Conservation (phyloP, 306 rosid species). For the Dalbergia cultrata region DNA sequence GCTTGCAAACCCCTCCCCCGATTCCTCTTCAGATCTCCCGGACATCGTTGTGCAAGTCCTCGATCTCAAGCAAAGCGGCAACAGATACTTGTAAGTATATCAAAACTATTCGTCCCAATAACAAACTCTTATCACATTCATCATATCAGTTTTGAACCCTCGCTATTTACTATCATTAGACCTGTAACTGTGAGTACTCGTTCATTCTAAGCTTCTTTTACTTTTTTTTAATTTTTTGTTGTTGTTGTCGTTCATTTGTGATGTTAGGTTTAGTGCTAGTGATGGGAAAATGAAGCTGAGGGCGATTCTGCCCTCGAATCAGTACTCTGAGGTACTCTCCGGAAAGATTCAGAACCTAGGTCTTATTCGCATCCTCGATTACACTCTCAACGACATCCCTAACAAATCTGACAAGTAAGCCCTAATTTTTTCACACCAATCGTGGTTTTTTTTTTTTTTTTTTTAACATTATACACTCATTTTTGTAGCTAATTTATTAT, state of each 20-base stretch:
- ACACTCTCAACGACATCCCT: constrained; percentile 79
- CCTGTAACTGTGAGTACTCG: background rate
- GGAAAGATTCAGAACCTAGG: constrained; percentile 91
- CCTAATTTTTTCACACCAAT: background rate
- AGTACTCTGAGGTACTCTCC: constrained; percentile 60
- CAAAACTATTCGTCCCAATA: background rate
- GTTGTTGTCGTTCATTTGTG: background rate
- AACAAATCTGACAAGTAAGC: constrained; percentile 81
- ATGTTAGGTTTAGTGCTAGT: constrained; percentile 74
- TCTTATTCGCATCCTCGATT: constrained; percentile 74
- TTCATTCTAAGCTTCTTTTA: background rate
- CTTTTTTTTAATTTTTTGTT: background rate
- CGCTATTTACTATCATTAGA: background rate
- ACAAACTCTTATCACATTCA: background rate
- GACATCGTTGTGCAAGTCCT: constrained; percentile 76
- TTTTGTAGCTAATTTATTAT: background rate
- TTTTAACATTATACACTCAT: background rate
- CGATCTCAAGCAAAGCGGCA: constrained; percentile 74
- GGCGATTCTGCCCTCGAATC: constrained; percentile 63
- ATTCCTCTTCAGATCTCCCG: constrained; percentile 62
- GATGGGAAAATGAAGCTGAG: constrained; percentile 82
- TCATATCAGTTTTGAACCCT: too few species aligned
- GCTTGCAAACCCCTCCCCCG: constrained; percentile 72
- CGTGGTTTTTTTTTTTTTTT: background rate
- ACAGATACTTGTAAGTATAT: constrained; percentile 66